Percentiles rank a stretch among this genome's conserved stretches.
Conservation (phyloP, 805 yeast species). For the Candida saitoana region DNA sequence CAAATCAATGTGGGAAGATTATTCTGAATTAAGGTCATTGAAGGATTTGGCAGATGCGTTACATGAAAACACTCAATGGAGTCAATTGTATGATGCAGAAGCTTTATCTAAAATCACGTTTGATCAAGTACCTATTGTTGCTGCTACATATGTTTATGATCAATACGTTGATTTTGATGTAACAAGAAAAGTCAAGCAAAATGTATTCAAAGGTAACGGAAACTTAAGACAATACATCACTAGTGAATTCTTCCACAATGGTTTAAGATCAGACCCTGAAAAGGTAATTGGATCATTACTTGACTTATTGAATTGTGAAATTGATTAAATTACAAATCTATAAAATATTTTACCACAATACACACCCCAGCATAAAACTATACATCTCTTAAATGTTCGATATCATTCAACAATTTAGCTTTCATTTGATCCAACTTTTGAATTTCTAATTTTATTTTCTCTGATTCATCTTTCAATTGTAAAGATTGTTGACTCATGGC, state of each 20-base stretch:
- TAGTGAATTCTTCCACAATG: constrained; percentile 50
- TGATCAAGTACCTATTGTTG: constrained; percentile 42
- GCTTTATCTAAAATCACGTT: constrained; percentile 26
- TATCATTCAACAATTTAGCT: constrained; percentile 4
- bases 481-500: constrained; percentile 8
- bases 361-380: constrained; percentile 3
- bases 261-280: constrained; percentile 40
- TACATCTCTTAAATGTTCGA: constrained; percentile 2
- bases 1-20: constrained; percentile 49
- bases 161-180: constrained; percentile 49
- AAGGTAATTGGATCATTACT: constrained; percentile 39
- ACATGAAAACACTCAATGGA: constrained; percentile 34
- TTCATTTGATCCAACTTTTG: constrained; percentile 8
- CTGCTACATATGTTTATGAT: constrained; percentile 47
- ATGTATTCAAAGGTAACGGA: constrained; percentile 24
- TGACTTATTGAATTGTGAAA: constrained; percentile 35
- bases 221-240: constrained; percentile 42
- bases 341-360: not conserved
- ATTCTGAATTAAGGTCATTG: constrained; percentile 36
- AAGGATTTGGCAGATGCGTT: constrained; percentile 37
- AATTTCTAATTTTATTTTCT: constrained; percentile 5
- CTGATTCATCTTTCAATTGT: constrained; percentile 6
- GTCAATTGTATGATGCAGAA: constrained; percentile 30
- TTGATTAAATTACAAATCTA: constrained; percentile 21
- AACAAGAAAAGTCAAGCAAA: constrained; percentile 31